These are phyloP conservation scores for Epichloe baconii DNA, from an alignment of 2,329 filamentous ascomycete species.

Conservation along the genomic window DNA sequence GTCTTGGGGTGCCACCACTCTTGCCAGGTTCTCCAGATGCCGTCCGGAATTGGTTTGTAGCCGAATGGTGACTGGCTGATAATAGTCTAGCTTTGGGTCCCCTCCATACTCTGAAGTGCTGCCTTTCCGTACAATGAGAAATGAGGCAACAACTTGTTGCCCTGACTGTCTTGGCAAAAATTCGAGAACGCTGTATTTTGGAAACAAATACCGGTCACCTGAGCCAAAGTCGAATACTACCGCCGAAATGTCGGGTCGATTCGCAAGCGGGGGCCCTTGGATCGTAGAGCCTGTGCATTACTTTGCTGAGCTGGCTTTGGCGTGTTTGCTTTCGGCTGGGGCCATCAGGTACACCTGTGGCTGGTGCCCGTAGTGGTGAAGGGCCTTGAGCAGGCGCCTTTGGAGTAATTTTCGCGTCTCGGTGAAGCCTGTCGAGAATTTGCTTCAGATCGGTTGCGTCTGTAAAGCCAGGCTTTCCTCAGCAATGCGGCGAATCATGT, in stretches of 20 bases:
- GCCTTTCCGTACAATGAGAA: conserved; percentile 62
- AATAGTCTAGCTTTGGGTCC: conserved; percentile 56
- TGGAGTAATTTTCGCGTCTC: conserved; percentile 25
- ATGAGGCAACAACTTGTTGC: conserved; percentile 57
- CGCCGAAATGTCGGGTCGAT: conserved; percentile 50
- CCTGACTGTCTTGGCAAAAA: conserved; percentile 37
- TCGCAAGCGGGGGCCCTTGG: conserved; percentile 43
- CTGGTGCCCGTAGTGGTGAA: conserved; percentile 15
- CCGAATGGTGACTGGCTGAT: conserved; percentile 59
- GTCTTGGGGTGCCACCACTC: conserved; percentile 48
- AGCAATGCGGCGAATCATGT: conserved; percentile 41
- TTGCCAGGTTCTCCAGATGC: conserved; percentile 46
- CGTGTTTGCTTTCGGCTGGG: conserved; percentile 22
- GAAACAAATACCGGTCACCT: conserved; percentile 67
- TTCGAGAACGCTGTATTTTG: conserved; percentile 65
- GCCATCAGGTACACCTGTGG: conserved; percentile 17
- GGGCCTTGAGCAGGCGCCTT: conserved; percentile 16
- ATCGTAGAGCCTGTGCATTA: conserved; percentile 42
- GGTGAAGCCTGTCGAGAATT: conserved; percentile 34
- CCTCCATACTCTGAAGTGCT: conserved; percentile 51
- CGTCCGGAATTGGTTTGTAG: conserved; percentile 40
- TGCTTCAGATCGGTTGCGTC: conserved; percentile 42
- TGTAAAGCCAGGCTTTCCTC: conserved; percentile 34
- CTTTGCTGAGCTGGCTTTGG: conserved; percentile 11
- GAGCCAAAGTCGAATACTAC: conserved; percentile 59